Conservation (phyloP, 495 filamentous ascomycete species). For the Penicillium tannophilum region DNA sequence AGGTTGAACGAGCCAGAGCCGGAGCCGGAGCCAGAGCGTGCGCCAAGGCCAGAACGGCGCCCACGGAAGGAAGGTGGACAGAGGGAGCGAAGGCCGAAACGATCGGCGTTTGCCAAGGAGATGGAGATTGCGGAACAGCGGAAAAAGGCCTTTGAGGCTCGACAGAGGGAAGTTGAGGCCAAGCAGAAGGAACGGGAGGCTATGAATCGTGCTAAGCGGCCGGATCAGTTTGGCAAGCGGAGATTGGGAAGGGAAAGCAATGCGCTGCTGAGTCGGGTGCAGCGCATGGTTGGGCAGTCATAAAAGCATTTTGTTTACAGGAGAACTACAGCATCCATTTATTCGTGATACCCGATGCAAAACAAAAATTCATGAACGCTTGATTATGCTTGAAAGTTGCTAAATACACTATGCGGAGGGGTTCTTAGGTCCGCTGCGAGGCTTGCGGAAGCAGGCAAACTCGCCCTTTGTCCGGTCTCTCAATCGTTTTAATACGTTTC, state of each 20-base stretch:
- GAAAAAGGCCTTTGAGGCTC: conserved; percentile 63
- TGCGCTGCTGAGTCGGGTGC: conserved; percentile 79
- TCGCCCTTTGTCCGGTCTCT: conserved; percentile 81
- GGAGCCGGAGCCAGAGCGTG: conserved; percentile 21
- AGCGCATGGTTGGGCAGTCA: conserved; percentile 63
- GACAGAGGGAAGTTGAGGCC: conserved; percentile 57
- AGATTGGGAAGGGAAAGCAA: conserved; percentile 84
- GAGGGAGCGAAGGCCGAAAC: conserved; percentile 52
- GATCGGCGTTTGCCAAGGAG: conserved; percentile 76
- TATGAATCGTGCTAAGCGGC: conserved; percentile 74
- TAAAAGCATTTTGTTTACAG: conserved; percentile 2
- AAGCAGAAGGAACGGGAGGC: conserved; percentile 65
- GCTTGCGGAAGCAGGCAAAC: conserved; percentile 77
- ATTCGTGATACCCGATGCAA: conserved; percentile 28
- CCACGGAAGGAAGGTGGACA: conserved; percentile 21
- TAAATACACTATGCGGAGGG: conserved; percentile 21
- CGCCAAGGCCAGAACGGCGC: conserved; percentile 26
- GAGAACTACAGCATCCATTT: neutral
- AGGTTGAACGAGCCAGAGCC: conserved; percentile 56
- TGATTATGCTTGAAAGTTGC: conserved; percentile 3
- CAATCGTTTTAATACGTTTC: conserved; percentile 77
- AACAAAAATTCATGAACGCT: conserved; percentile 17
- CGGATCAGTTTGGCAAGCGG: conserved; percentile 75
- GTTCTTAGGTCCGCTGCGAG: conserved; percentile 28
- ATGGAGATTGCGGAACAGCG: conserved; percentile 67